Percentiles rank a stretch among this genome's conserved stretches.
Conservation (phyloP, 169 alveolate genomes). For the Cryptosporidium meleagridis region DNA sequence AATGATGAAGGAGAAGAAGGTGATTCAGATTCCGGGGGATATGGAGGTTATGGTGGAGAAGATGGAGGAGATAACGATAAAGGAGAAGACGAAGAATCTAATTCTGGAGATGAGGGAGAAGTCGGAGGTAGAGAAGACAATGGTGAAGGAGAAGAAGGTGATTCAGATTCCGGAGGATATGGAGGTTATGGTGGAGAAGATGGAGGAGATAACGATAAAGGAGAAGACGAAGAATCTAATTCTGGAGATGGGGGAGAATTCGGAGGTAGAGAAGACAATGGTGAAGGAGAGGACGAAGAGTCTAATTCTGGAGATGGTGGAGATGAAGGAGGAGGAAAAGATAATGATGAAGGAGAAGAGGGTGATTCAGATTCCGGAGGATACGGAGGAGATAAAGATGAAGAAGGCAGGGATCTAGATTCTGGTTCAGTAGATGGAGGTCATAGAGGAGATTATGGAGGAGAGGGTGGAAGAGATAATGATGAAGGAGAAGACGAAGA, state of each 20-base stretch:
- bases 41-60: background rate
- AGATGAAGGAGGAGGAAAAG: background rate
- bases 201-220: background rate
- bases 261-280: background rate
- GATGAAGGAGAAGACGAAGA: background rate
- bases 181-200: background rate
- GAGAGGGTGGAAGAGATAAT: background rate
- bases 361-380: background rate
- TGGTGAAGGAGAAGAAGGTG: background rate
- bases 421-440: background rate
- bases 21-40: background rate
- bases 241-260: background rate
- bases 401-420: background rate
- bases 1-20: background rate
- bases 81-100: background rate
- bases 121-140: background rate
- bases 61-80: background rate
- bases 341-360: background rate
- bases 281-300: background rate
- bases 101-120: background rate
- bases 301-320: background rate
- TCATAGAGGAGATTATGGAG: conserved; percentile 4
- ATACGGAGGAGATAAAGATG: background rate
- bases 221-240: background rate
- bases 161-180: background rate